Base-by-base conservation (phyloP, 1,139 yeast species). In the Yamadazyma kanchanaburiensis region DNA sequence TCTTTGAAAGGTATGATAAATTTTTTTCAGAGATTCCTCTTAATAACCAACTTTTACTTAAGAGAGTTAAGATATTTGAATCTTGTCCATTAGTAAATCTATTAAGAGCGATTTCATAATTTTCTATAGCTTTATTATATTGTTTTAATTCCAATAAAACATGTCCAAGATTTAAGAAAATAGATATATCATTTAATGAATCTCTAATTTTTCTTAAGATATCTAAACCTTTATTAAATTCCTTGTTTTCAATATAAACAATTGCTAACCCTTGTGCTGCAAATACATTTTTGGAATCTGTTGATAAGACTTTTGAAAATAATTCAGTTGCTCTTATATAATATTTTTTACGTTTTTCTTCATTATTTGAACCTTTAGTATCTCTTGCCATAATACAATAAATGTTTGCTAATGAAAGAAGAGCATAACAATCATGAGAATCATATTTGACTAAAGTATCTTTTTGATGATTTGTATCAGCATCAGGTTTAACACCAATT, bases 251-350 rank as follows among this genome's bases (percentile, higher is more conserved):
- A 14, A 95, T 94, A 55, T 87, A 84, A 8, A 89, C 78, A 32
- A 91, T 88, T 2, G 97, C 98, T 40, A 94, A 71, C 31, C 99
- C 99, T 57, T 91, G 98, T 1, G 98, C 98, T 2, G 97, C 99
- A 60, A 82, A 91, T 1, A 91, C 94, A 53, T 91, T 87, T 43
- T 74, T 70, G 5, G 91, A 76, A 58, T 91, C 98, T 21, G 88
- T 65, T 29, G 84, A 80, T 35, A 94, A 64, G 1, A 88, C 96
- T 58, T 91, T 91, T 46, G 88, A 84, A 54, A 80, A 91, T 34
- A 89, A 65, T 55, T 91, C 96, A 14, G 89, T 84, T 11, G 96
- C 96, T 58, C 95, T 77, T 28, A 81, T 68, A 51, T 83, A 89
- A 35, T 88, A 83, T 43, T 82, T 85, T 45, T 80, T 81, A 40